Conservation (phyloP, 306 rosid genomes). For the Cyclanthera cordifolia region DNA sequence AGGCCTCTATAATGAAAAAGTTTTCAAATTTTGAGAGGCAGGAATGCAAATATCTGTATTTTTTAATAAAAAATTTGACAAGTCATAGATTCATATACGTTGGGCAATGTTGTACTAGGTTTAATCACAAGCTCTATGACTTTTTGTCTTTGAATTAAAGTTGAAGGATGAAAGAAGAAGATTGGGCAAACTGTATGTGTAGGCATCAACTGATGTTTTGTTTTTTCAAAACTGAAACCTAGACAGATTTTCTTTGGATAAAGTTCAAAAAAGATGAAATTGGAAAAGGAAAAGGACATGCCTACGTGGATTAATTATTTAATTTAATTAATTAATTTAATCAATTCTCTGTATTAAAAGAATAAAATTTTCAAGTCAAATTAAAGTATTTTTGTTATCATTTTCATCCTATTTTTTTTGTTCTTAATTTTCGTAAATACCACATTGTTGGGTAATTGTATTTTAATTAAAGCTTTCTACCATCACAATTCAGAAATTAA, state of each 20-base stretch:
- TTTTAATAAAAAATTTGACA: neutral
- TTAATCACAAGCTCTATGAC: neutral
- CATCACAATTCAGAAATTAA: neutral
- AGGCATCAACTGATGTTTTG: neutral
- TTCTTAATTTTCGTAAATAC: neutral
- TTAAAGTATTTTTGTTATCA: neutral
- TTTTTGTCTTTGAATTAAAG: neutral
- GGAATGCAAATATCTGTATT: neutral
- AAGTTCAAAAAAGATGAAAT: conserved; percentile 9
- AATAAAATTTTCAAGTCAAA: neutral
- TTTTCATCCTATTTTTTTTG: neutral
- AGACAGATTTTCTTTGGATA: conserved; percentile 12
- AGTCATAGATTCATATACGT: neutral
- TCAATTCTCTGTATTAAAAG: neutral
- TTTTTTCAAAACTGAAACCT: conserved; percentile 10
- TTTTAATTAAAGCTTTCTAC: neutral
- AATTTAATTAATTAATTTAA: too few relatives aligned
- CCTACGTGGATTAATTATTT: conserved; percentile 2
- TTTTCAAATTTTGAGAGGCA: neutral
- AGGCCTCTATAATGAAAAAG: neutral
- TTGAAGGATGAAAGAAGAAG: neutral
- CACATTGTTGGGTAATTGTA: neutral
- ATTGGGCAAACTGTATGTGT: neutral
- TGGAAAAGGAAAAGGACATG: conserved; percentile 2
- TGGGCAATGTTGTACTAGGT: neutral